Conservation (phyloP, 768 basidiomycete genomes). For the Suillus bovinus region DNA sequence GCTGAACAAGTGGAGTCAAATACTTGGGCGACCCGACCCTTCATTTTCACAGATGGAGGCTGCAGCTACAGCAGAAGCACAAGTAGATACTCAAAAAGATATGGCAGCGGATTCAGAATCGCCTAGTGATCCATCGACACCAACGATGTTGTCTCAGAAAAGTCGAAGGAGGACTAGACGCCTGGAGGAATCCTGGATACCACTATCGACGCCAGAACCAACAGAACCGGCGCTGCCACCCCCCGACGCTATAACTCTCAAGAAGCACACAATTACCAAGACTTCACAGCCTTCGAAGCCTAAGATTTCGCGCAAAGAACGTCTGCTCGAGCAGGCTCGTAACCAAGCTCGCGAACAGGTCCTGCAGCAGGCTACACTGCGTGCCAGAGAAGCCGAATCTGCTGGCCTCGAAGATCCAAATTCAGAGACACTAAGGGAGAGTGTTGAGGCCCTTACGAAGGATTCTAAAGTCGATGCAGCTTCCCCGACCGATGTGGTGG, state of each 20-base stretch:
- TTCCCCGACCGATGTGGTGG: neutral
- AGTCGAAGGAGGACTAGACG: conserved; percentile 6
- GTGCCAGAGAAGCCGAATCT: neutral
- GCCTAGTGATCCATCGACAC: neutral
- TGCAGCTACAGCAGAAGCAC: neutral
- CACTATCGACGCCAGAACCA: neutral
- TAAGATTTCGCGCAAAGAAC: conserved; percentile 10
- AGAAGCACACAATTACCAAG: neutral
- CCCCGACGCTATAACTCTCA: neutral
- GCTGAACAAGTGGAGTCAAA: conserved; percentile 36
- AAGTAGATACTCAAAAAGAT: neutral
- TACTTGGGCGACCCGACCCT: conserved; percentile 31
- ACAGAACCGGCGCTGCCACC: neutral
- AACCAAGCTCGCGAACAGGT: conserved; percentile 10
- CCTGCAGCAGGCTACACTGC: neutral
- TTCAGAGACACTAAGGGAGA: conserved; percentile 25
- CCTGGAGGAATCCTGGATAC: neutral
- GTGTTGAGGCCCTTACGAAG: conserved; percentile 20
- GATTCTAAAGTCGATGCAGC: neutral
- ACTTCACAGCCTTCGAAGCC: neutral
- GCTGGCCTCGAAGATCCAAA: conserved; percentile 1
- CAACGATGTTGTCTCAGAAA: neutral
- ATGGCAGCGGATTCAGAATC: neutral
- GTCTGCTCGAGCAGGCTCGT: conserved; percentile 10
- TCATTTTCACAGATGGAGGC: conserved; percentile 31